phyloP scores from a whole-genome alignment of 2,329 filamentous ascomycete species.

The Colletotrichum lindemuthianum region DNA sequence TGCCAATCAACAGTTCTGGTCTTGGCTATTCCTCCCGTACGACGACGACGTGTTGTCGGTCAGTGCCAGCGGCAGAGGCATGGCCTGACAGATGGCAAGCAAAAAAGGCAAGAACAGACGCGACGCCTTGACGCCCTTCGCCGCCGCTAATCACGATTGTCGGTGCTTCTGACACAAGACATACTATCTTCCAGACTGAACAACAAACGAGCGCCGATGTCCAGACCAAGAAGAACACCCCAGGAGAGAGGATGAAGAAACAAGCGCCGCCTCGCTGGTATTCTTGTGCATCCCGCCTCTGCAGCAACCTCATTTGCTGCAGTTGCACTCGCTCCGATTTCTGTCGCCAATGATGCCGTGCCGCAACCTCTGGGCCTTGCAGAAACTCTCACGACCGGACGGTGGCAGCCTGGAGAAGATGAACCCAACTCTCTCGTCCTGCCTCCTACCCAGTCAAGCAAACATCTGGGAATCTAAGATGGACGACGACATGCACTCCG shows the following conservation, averaged over 20 bases:
- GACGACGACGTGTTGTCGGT: background rate
- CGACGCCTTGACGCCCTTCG: constrained; percentile 26
- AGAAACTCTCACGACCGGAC: constrained; percentile 17
- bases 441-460: background rate
- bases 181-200: constrained; percentile 27
- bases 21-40: background rate
- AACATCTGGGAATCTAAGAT: constrained; percentile 4
- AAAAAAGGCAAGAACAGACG: constrained; percentile 27
- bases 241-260: constrained; percentile 30
- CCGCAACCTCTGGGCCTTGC: constrained; percentile 3
- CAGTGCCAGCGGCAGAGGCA: too few species aligned
- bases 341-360: too few species aligned
- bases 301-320: background rate
- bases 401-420: constrained; percentile 22
- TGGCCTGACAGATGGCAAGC: constrained; percentile 3
- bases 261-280: constrained; percentile 30
- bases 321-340: background rate
- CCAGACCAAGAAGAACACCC: constrained; percentile 16
- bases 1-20: too few species aligned
- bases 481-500: background rate
- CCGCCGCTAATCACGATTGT: constrained; percentile 17
- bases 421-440: background rate
- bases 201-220: constrained; percentile 33
- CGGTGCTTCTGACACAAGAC: constrained; percentile 32
- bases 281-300: constrained; percentile 10